These are phyloP conservation scores for Fusarium goolgardi DNA, from an alignment of 2,329 filamentous ascomycete species.

Conservation along the genomic window DNA sequence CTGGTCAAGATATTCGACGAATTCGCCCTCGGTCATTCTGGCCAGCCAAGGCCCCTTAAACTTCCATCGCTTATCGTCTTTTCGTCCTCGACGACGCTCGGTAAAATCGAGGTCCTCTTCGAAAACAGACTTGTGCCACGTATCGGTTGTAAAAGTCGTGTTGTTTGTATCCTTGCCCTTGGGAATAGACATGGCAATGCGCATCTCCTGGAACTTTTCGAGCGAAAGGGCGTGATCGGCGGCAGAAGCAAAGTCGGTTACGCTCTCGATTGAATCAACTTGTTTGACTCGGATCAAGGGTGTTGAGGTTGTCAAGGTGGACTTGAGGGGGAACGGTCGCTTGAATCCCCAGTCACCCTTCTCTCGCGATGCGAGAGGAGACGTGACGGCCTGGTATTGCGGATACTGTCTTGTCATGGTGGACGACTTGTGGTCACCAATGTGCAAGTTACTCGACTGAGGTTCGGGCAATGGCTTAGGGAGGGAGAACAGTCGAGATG, in stretches of 20 bases:
- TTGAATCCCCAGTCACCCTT: slow-evolving; percentile 96
- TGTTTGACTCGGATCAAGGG: slow-evolving; percentile 80
- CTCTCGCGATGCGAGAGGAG: slow-evolving; percentile 75
- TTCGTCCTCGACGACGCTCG: slow-evolving; percentile 51
- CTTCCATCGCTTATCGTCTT: slow-evolving; percentile 69
- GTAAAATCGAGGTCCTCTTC: slow-evolving; percentile 69
- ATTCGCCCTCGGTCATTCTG: slow-evolving; percentile 70
- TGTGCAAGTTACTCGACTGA: slow-evolving; percentile 57
- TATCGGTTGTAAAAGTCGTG: slow-evolving; percentile 28
- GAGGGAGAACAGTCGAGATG: slow-evolving; percentile 90
- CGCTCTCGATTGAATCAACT: slow-evolving; percentile 85
- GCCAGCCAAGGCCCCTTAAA: slow-evolving; percentile 75
- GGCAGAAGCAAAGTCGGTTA: slow-evolving; percentile 89
- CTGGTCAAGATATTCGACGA: slow-evolving; percentile 66
- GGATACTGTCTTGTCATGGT: slow-evolving; percentile 77
- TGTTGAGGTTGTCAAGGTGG: slow-evolving; percentile 77
- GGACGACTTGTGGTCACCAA: slow-evolving; percentile 53
- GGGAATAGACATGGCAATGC: slow-evolving; percentile 74
- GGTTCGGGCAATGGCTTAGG: slow-evolving; percentile 79
- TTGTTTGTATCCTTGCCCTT: slow-evolving; percentile 40
- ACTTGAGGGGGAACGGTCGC: slow-evolving; percentile 80
- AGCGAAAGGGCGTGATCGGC: slow-evolving; percentile 84
- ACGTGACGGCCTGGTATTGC: slow-evolving; percentile 84
- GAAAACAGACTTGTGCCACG: slow-evolving; percentile 65
- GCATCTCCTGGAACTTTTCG: slow-evolving; percentile 87